Percentiles rank a stretch among this genome's conserved stretches.
Conservation (phyloP, 345 rosid species). For the Fremontodendron californicum region DNA sequence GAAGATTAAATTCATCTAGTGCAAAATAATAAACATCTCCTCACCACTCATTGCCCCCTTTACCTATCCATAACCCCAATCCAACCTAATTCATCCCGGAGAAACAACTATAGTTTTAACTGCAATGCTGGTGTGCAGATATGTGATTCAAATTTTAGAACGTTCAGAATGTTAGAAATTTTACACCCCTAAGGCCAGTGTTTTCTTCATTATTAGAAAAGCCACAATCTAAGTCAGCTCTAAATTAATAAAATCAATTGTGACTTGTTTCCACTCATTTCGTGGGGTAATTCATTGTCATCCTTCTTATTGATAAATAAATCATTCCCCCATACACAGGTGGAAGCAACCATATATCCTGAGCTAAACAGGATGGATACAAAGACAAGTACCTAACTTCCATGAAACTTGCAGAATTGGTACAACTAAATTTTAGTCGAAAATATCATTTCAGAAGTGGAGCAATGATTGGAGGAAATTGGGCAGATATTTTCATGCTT, state of each 20-base stretch:
- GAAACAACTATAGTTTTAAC: background rate
- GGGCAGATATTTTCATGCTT: background rate
- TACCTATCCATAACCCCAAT: background rate
- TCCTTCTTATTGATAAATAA: background rate
- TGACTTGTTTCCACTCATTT: background rate
- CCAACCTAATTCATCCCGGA: background rate
- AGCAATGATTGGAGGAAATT: background rate
- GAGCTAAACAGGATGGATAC: background rate
- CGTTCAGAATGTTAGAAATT: background rate
- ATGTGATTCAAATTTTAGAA: background rate
- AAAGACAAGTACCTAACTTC: background rate
- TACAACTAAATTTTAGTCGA: background rate
- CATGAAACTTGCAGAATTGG: slow-evolving; percentile 1
- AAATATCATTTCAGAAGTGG: background rate
- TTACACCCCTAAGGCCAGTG: background rate
- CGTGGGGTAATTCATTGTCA: background rate
- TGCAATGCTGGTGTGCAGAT: background rate
- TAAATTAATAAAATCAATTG: background rate
- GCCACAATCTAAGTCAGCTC: background rate
- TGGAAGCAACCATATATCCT: background rate
- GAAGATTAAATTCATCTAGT: background rate
- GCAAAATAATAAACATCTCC: background rate
- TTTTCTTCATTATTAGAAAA: background rate
- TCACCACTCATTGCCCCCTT: background rate
- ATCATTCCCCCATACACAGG: background rate